Conservation (phyloP, 495 filamentous ascomycete genomes). For the Aspergillus wentii region DNA sequence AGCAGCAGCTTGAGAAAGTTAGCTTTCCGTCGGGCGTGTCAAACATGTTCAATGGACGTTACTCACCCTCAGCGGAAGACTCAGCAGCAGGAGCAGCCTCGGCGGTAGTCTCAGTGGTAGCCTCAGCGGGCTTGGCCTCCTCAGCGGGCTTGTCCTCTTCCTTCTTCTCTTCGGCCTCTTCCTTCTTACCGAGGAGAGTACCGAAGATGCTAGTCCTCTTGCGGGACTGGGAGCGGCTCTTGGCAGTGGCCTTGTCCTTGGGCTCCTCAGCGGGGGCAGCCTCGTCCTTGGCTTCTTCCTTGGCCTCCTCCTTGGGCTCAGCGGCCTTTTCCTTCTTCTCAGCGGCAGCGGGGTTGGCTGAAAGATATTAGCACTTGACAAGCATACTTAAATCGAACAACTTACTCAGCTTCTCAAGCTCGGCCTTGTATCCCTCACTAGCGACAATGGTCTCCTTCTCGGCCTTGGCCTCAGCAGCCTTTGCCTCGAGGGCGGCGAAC, state of each 20-base stretch:
- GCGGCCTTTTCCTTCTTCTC: slow-evolving; percentile 38
- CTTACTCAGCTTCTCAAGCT: slow-evolving; percentile 62
- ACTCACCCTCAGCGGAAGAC: slow-evolving; percentile 16
- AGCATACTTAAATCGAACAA: slow-evolving; percentile 4
- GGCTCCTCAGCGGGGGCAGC: slow-evolving; percentile 37
- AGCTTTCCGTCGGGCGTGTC: not conserved
- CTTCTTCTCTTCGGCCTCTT: slow-evolving; percentile 58
- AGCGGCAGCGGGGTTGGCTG: slow-evolving; percentile 50
- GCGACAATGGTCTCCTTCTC: slow-evolving; percentile 61
- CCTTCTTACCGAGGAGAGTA: slow-evolving; percentile 67
- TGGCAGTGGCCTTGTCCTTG: slow-evolving; percentile 44
- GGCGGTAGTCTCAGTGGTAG: slow-evolving; percentile 23
- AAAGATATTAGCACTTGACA: slow-evolving; percentile 8
- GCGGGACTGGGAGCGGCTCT: slow-evolving; percentile 75
- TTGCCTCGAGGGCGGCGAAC: slow-evolving; percentile 71
- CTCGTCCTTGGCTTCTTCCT: slow-evolving; percentile 38
- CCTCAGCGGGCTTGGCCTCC: slow-evolving; percentile 36
- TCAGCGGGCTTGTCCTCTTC: slow-evolving; percentile 39
- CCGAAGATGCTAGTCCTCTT: slow-evolving; percentile 86
- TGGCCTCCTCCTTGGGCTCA: slow-evolving; percentile 32
- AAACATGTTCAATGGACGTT: slow-evolving; percentile 7
- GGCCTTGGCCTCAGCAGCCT: slow-evolving; percentile 73
- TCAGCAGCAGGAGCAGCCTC: slow-evolving; percentile 30
- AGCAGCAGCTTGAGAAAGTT: slow-evolving; percentile 16
- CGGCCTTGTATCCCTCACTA: slow-evolving; percentile 74